Percentiles rank a stretch among this genome's conserved stretches.
Conservation (phyloP, 164 flowering plant genomes). For the Macadamia integrifolia region DNA sequence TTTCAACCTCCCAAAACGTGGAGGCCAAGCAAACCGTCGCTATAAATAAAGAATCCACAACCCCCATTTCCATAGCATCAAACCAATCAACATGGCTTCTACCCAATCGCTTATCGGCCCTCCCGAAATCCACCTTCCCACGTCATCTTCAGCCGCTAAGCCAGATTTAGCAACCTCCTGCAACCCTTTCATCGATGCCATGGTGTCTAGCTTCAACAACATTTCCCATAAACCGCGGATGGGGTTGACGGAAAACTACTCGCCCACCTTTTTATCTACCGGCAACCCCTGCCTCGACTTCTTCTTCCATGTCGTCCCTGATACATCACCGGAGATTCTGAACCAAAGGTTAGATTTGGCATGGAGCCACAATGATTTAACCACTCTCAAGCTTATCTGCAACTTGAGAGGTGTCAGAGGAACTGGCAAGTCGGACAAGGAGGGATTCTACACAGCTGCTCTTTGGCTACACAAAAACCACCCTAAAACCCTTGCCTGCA, state of each 20-base stretch:
- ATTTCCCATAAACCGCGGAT: conserved; percentile 4
- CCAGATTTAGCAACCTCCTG: not conserved
- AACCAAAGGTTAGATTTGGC: conserved; percentile 21
- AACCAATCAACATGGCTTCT: too few species aligned
- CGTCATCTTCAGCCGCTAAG: not conserved
- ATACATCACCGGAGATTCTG: conserved; percentile 27
- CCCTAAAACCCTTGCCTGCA: conserved; percentile 31
- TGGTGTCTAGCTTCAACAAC: not conserved
- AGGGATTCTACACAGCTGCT: conserved; percentile 34
- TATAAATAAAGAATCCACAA: too few species aligned
- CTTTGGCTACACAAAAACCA: conserved; percentile 41
- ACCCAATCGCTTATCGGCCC: conserved; percentile 6
- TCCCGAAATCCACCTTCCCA: conserved; percentile 1
- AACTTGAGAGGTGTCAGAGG: conserved; percentile 52
- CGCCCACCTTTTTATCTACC: conserved; percentile 38
- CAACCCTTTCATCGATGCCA: not conserved
- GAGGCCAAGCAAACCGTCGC: too few species aligned
- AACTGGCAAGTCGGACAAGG: conserved; percentile 41
- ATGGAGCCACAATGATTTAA: conserved; percentile 36
- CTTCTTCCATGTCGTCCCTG: conserved; percentile 43
- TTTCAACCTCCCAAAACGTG: too few species aligned
- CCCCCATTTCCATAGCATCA: too few species aligned
- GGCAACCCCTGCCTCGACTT: conserved; percentile 53
- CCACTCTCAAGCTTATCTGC: conserved; percentile 49
- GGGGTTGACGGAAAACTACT: conserved; percentile 39